phyloP scores from a whole-genome alignment of 179 eudicot genomes.

The Spergularia azorica region DNA sequence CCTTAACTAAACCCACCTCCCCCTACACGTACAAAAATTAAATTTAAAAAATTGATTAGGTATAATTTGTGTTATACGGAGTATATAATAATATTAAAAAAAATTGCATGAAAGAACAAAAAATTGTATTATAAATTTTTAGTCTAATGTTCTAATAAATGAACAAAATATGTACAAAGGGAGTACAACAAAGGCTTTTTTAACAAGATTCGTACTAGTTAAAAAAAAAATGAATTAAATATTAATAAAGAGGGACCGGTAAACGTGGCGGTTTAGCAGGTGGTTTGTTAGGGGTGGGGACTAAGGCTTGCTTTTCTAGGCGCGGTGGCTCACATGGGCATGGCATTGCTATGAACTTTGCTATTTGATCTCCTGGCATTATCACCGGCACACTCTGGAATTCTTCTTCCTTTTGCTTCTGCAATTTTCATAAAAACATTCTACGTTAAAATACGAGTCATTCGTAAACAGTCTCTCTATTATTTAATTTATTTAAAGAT shows the following conservation, averaged over 20 bases:
- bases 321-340: conserved; percentile 72
- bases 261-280: conserved; percentile 48
- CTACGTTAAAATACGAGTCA: too few relatives aligned
- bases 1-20: background rate
- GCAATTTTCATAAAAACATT: background rate
- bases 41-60: background rate
- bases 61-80: background rate
- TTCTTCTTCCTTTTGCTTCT: conserved; percentile 34
- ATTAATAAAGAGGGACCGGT: conserved; percentile 50
- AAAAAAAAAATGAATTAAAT: background rate
- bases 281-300: conserved; percentile 43
- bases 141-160: background rate
- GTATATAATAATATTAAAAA: too few relatives aligned
- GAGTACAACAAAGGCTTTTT: background rate
- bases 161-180: conserved; percentile 12
- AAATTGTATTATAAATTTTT: background rate
- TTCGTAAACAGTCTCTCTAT: too few relatives aligned
- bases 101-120: background rate
- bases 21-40: background rate
- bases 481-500: too few relatives aligned
- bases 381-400: conserved; percentile 67
- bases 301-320: conserved; percentile 20
- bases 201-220: background rate
- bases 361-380: conserved; percentile 77
- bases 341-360: conserved; percentile 82